Evolutionary conservation across 495 filamentous ascomycete genomes (phyloP), one percentile per base, ranked within the genome.

Genomic region (Aspergillus panamensis): DNA sequence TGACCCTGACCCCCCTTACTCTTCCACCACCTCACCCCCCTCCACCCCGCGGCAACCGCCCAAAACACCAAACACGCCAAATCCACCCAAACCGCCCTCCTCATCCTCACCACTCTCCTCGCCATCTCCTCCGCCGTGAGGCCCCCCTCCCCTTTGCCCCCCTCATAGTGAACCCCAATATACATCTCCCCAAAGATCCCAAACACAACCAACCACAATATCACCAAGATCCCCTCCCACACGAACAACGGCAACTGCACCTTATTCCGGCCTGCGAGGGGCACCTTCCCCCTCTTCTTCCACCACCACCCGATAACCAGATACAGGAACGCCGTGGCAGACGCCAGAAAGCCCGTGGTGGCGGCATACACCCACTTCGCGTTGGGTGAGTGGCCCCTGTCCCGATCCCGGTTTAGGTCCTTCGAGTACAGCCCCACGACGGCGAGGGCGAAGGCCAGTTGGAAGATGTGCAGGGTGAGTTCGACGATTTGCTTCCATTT

Each of bases 1-100:
- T n/a, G n/a, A n/a, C 31, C 51, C 37, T 9, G 7, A 8, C 8
- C 59, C 3, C 37, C 57, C 42, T 62, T 61, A 44, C 55, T 57
- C 66, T 67, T 71, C 66, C 70, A 67, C 70, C 70, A 81, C 19
- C 71, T 61, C 53, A 79, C 17, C 43, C 71, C 66, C 44, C 66
- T 70, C 66, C 72, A 75, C 8, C 78, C 61, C 2, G 75, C 74
- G 10, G 80, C 85, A 31, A 84, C 65, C 29, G 88, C 67, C 90
- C 91, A 96, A 21, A 96, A 72, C 33, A 87, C 57, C 68, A 87
- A 80, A 64, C 87, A 88, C 20, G 82, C 71, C 49, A 95, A 73
- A 71, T 92, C 89, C 20, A 95, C 73, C 90, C 90, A 96, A 30
- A 92, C 89, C 29, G 91, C 90, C 69, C 87, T 84, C 71, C 91